Percentiles rank a stretch among this genome's conserved stretches.
Evolutionary conservation across 305 asterid species (phyloP).

Genomic region (Lippia alba): DNA sequence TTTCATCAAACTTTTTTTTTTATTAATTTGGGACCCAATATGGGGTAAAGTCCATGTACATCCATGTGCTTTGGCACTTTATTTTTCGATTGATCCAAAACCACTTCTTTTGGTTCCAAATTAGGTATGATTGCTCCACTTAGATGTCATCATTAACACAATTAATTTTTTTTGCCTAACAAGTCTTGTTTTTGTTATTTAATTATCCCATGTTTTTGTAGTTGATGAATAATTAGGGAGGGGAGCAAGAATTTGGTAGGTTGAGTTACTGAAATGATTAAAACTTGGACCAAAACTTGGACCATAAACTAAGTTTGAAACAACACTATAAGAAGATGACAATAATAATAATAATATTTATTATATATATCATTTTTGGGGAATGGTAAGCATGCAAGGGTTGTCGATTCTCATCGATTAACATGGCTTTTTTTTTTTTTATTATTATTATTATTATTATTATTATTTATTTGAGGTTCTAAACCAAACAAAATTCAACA

Average conservation of each 20-base stretch:
- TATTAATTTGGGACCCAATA: constrained; percentile 40
- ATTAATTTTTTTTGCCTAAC: no score
- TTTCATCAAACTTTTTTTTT: constrained; percentile 8
- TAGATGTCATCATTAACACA: constrained; percentile 45
- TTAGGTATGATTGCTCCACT: constrained; percentile 43
- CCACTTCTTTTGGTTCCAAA: constrained; percentile 46
- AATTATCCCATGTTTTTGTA: neutral
- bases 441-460: neutral
- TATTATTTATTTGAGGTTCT: neutral
- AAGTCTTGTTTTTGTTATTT: no score
- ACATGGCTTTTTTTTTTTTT: constrained; percentile 12
- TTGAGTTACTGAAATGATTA: constrained; percentile 30
- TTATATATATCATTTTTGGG: constrained; percentile 10
- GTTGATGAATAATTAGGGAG: neutral
- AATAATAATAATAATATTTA: neutral
- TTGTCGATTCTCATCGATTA: neutral
- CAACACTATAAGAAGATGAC: neutral
- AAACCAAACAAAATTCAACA: no score
- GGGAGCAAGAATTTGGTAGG: neutral
- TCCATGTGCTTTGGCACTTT: constrained; percentile 54
- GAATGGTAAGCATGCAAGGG: constrained; percentile 3
- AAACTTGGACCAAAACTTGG: constrained; percentile 37
- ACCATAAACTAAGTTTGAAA: constrained; percentile 36
- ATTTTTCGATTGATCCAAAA: constrained; percentile 33
- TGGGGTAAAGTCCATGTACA: constrained; percentile 24